Evolutionary conservation across 345 rosid genomes (phyloP), one percentile per base, ranked within the genome.

Genomic region (Clausena lansium): DNA sequence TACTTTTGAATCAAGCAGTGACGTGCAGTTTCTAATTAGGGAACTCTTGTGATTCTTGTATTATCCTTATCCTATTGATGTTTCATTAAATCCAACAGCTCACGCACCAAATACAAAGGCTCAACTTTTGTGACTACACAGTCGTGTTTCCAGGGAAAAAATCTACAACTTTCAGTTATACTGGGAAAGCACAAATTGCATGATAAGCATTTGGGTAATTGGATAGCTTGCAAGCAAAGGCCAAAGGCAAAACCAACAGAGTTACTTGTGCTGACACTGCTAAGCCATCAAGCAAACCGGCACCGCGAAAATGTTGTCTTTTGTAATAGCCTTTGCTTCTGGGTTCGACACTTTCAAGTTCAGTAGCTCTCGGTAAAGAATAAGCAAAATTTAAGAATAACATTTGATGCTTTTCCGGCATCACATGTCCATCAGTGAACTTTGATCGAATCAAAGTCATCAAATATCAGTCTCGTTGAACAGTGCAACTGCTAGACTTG

Each of bases 91-190:
- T 19, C 38, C 22, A 33, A 71, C 6, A 70, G 59, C 59, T 28
- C 39, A 30, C 39, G 5, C 7, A 27, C 58, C 17, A 57, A 24
- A 33, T 22, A 14, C 13, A 33, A 10, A n/a, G 33, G 14, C 7
- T 58, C 13, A 71, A 33, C 35, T 71, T 9, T 20, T 33, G 65
- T 72, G 33, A n/a, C 35, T 7, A 52, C 20, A 4, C 57, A 74
- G 58, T 45, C 76, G 5, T 73, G 76, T n/a, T 59, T 73, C 27
- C 57, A 19, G 67, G 71, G 19, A 73, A 22, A 22, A 52, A 9
- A 27, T 47, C 39, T 41, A 20, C 69, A 9, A 41, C 58, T 30
- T 28, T 45, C 20, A 41, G 39, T 41, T 28, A 28, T 4, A 27
- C 36, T 17, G 15, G 60, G 77, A 45, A n/a, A 28, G 64, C 60